Evolutionary conservation across 2,329 filamentous ascomycete genomes (phyloP).

Genomic region (Stylonectria norvegica): DNA sequence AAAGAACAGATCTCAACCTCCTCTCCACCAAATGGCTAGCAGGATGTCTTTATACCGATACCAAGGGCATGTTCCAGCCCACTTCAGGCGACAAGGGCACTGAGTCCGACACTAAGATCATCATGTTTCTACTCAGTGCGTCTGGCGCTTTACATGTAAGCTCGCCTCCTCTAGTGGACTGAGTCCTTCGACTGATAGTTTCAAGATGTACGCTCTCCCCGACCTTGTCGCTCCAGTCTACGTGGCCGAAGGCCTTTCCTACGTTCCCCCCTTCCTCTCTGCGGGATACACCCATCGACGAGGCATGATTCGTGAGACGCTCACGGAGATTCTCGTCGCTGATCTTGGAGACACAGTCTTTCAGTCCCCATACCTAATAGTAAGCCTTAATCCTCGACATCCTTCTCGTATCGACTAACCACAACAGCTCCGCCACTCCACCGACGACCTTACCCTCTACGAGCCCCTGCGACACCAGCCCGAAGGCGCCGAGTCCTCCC

Average conservation of each 20-base stretch:
- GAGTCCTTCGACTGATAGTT: conserved; percentile 5
- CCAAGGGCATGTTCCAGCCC: conserved; percentile 51
- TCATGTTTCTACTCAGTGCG: conserved; percentile 74
- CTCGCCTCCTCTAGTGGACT: conserved; percentile 15
- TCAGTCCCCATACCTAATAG: conserved; percentile 75
- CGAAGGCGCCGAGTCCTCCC: conserved; percentile 34
- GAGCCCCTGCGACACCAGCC: conserved; percentile 63
- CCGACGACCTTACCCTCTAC: conserved; percentile 83
- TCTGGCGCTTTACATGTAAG: conserved; percentile 73
- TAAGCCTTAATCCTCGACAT: conserved; percentile 40
- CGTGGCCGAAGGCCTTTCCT: conserved; percentile 70
- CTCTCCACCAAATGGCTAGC: conserved; percentile 71
- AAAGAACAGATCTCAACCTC: conserved; percentile 56
- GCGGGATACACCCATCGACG: conserved; percentile 66
- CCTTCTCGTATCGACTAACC: neutral
- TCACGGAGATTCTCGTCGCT: conserved; percentile 78
- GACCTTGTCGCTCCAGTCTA: conserved; percentile 70
- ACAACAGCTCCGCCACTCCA: conserved; percentile 66
- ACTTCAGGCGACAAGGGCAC: conserved; percentile 36
- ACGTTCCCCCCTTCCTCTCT: conserved; percentile 72
- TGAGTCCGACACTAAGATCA: conserved; percentile 48
- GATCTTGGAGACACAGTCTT: conserved; percentile 75
- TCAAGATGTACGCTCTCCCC: conserved; percentile 71
- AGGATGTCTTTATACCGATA: conserved; percentile 78
- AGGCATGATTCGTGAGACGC: conserved; percentile 65